Evolutionary conservation across 495 filamentous ascomycete species (phyloP).

Genomic region (Neurospora sp.): DNA sequence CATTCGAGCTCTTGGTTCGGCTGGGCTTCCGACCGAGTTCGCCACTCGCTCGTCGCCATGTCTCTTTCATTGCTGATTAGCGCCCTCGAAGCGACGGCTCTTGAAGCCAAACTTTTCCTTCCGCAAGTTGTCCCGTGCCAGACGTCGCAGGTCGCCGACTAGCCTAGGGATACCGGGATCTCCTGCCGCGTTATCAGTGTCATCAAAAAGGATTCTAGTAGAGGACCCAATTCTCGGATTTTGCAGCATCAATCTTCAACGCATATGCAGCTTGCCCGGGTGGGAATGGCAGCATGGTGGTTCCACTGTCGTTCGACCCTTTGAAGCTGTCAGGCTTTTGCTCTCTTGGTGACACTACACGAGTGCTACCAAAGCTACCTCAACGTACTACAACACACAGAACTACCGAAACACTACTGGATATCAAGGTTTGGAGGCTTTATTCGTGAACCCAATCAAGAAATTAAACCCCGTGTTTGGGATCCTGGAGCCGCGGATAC

Average conservation of each 20-base stretch:
- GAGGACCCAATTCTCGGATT: background rate
- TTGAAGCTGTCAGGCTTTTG: background rate
- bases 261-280: background rate
- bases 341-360: background rate
- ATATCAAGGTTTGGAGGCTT: background rate
- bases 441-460: background rate
- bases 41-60: background rate
- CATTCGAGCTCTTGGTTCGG: background rate
- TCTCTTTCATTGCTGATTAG: background rate
- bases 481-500: background rate
- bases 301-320: background rate
- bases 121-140: background rate
- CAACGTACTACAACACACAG: background rate
- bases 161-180: background rate
- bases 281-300: background rate
- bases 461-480: background rate
- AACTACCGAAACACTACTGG: background rate
- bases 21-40: background rate
- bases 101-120: background rate
- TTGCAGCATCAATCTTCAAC: background rate
- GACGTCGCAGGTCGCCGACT: background rate
- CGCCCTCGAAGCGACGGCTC: background rate
- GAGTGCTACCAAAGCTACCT: background rate
- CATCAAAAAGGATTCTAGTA: background rate
- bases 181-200: background rate